Evolutionary conservation across 176 grass and related monocot species (phyloP).

Genomic region (Oryza glaberrima): DNA sequence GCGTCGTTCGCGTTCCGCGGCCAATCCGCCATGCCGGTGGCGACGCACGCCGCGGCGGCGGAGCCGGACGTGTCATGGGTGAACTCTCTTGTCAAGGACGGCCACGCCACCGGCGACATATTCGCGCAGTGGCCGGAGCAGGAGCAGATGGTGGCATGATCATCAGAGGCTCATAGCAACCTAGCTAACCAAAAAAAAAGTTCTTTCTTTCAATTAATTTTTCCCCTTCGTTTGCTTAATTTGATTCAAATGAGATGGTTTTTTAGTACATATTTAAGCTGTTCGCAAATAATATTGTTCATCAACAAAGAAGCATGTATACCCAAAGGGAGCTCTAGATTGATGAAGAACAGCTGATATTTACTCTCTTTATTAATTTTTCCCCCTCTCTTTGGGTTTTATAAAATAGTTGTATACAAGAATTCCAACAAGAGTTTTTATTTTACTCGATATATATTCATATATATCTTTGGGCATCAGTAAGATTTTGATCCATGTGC

Average conservation of each 20-base stretch:
- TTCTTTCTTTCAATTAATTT: constrained; percentile 95
- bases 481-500: constrained; percentile 49
- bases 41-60: neutral
- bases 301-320: constrained; percentile 52
- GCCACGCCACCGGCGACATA: constrained; percentile 68
- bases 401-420: constrained; percentile 61
- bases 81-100: constrained; percentile 78
- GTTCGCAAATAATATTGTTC: constrained; percentile 53
- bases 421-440: constrained; percentile 41
- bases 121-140: constrained; percentile 80
- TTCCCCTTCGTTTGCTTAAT: constrained; percentile 67
- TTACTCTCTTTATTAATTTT: constrained; percentile 47
- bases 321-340: constrained; percentile 81
- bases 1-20: constrained; percentile 78
- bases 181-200: constrained; percentile 64
- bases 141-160: constrained; percentile 81
- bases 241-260: constrained; percentile 67
- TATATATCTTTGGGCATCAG: constrained; percentile 7
- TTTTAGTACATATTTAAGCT: constrained; percentile 68
- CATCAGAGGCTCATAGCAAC: constrained; percentile 40
- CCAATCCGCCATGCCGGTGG: constrained; percentile 34
- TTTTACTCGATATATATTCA: constrained; percentile 34
- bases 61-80: constrained; percentile 76
- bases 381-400: constrained; percentile 39
- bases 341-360: constrained; percentile 59